These are phyloP conservation scores for Colletotrichum sojae DNA, from an alignment of 2,329 filamentous ascomycete genomes.

Conservation along the genomic window DNA sequence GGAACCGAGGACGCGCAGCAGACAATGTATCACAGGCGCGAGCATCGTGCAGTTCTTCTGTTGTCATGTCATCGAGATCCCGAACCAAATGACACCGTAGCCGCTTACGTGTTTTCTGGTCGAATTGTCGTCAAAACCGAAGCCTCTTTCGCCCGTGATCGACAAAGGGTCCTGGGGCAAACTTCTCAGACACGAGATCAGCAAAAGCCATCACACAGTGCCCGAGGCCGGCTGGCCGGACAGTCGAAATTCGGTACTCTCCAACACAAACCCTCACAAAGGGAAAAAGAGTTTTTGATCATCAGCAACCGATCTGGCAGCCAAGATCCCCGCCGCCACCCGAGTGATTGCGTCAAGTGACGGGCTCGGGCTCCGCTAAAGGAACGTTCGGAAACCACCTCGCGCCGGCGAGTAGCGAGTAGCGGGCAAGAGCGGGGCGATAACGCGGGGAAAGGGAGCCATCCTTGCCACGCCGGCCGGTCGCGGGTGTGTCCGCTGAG, in stretches of 20 bases:
- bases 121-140: background rate
- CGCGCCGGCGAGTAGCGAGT: conserved; percentile 16
- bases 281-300: background rate
- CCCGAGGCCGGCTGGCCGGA: background rate
- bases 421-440: conserved; percentile 22
- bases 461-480: conserved; percentile 20
- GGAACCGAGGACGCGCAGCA: background rate
- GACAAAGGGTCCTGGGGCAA: conserved; percentile 25
- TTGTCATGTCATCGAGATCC: background rate
- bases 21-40: background rate
- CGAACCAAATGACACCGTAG: background rate
- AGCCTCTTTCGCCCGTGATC: background rate
- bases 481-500: conserved; percentile 20
- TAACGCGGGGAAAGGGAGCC: conserved; percentile 23
- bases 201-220: background rate
- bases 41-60: background rate
- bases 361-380: conserved; percentile 1
- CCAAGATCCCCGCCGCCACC: background rate
- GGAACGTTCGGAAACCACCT: conserved; percentile 10
- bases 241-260: background rate
- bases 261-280: background rate
- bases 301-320: conserved; percentile 8
- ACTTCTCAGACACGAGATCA: background rate
- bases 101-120: conserved; percentile 3
- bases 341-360: background rate